phyloP scores from a whole-genome alignment of 352 stramenopile species.

The Pythium phragmiticola region DNA sequence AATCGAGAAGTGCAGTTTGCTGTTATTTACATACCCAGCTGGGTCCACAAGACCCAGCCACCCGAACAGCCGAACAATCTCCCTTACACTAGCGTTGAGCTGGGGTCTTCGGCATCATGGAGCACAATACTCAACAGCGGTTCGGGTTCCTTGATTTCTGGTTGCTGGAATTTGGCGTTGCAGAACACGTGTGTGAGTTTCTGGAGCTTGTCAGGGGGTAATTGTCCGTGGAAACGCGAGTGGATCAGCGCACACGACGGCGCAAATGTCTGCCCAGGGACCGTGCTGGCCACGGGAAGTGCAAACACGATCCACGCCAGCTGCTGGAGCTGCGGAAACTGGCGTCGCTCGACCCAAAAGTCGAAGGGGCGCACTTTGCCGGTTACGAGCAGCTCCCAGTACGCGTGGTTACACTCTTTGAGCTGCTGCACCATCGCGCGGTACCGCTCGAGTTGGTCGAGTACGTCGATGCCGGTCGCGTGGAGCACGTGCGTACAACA shows the following conservation, averaged over 20 bases:
- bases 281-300: constrained; percentile 45
- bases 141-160: constrained; percentile 25
- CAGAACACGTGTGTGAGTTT: constrained; percentile 66
- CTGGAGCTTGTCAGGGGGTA: constrained; percentile 44
- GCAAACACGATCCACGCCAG: constrained; percentile 56
- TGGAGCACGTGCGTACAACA: constrained; percentile 40
- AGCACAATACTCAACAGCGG: constrained; percentile 26
- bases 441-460: constrained; percentile 51
- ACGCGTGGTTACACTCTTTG: constrained; percentile 49
- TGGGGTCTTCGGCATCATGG: constrained; percentile 23
- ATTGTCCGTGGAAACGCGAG: constrained; percentile 39
- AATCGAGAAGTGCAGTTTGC: too few relatives aligned
- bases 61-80: neutral
- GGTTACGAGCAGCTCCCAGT: constrained; percentile 53
- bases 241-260: constrained; percentile 33
- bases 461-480: constrained; percentile 37
- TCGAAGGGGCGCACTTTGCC: constrained; percentile 47
- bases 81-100: constrained; percentile 20
- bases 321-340: constrained; percentile 62
- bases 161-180: constrained; percentile 40
- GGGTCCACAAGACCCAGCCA: too few relatives aligned
- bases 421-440: constrained; percentile 47
- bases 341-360: constrained; percentile 58
- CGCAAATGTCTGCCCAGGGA: constrained; percentile 38
- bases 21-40: too few relatives aligned